Conservation (phyloP, 768 basidiomycete genomes). For the Tricholoma sp. region DNA sequence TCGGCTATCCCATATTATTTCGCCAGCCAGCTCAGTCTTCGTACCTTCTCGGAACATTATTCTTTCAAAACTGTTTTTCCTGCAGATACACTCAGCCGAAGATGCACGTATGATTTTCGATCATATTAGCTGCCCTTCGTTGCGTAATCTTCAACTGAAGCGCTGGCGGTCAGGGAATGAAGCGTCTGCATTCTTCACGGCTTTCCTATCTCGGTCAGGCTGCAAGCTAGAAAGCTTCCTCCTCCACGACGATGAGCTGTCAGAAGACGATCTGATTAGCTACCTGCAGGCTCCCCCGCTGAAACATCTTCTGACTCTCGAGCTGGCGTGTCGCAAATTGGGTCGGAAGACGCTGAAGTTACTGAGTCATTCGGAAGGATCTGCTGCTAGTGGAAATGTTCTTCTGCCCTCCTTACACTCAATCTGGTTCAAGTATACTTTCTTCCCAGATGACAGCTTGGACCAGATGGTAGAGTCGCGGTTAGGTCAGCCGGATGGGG, state of each 20-base stretch:
- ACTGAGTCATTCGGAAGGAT: background rate
- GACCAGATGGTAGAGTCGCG: background rate
- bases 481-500: background rate
- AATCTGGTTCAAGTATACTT: background rate
- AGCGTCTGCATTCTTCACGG: background rate
- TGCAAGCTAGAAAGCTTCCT: constrained; percentile 1
- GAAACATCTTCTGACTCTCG: constrained; percentile 1
- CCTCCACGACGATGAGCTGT: background rate
- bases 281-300: background rate
- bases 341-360: background rate
- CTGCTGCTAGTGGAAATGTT: background rate
- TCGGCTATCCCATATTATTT: background rate
- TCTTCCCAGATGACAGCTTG: background rate
- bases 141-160: background rate
- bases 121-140: background rate
- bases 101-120: background rate
- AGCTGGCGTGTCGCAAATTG: background rate
- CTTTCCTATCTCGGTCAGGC: background rate
- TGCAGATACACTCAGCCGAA: background rate
- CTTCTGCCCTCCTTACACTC: background rate
- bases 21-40: background rate
- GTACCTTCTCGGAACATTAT: background rate
- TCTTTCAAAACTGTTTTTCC: background rate
- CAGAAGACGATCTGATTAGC: background rate
- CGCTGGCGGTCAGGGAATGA: background rate